Percentiles rank a stretch among this genome's conserved stretches.
Conservation (phyloP, 768 basidiomycete species). For the Rubroboletus satanas region DNA sequence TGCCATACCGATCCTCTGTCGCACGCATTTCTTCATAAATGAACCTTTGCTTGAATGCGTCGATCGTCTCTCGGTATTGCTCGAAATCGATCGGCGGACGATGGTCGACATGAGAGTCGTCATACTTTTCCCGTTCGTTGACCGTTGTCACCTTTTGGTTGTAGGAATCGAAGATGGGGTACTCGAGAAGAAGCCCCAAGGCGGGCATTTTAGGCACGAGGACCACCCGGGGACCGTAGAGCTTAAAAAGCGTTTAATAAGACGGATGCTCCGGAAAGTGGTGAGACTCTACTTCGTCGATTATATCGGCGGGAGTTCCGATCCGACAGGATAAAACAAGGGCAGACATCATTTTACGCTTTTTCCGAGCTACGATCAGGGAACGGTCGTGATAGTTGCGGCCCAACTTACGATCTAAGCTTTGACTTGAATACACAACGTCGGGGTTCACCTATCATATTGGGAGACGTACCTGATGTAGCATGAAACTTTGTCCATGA, state of each 20-base stretch:
- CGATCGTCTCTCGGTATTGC: constrained; percentile 59
- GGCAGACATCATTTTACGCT: constrained; percentile 97
- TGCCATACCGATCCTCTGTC: constrained; percentile 72
- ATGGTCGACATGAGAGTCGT: constrained; percentile 54
- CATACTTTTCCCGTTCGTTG: constrained; percentile 41
- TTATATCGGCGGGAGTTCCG: constrained; percentile 64
- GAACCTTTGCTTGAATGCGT: constrained; percentile 76
- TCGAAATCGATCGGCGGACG: constrained; percentile 74
- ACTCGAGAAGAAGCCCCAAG: constrained; percentile 86
- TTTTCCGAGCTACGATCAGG: constrained; percentile 12
- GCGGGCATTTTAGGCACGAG: constrained; percentile 95
- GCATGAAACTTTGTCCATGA: constrained; percentile 98
- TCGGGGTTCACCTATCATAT: background rate
- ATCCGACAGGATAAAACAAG: constrained; percentile 80
- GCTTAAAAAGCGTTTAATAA: constrained; percentile 36
- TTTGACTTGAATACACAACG: constrained; percentile 22
- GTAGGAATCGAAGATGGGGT: constrained; percentile 78
- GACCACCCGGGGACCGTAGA: constrained; percentile 73
- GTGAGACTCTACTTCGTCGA: constrained; percentile 55
- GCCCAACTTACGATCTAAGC: constrained; percentile 29
- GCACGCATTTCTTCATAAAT: constrained; percentile 87
- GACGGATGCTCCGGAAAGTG: background rate
- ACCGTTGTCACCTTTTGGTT: constrained; percentile 51
- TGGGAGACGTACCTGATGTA: constrained; percentile 78
- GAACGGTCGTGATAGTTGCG: background rate